Conservation (phyloP, 768 basidiomycete genomes). For the Collybia sordida region DNA sequence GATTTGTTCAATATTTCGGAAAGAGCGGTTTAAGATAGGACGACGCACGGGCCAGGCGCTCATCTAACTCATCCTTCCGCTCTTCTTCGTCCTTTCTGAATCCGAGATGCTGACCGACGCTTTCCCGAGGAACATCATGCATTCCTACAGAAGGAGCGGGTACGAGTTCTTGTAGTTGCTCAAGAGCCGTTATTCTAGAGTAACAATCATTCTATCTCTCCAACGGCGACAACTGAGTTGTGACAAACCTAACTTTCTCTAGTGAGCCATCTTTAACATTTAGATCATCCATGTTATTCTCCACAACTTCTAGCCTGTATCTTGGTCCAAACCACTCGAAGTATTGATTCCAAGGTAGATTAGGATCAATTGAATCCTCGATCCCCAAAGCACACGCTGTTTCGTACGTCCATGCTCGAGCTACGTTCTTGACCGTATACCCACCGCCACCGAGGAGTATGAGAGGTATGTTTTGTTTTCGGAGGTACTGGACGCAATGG, state of each 20-base stretch:
- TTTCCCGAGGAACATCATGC: conserved; percentile 79
- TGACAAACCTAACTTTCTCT: conserved; percentile 70
- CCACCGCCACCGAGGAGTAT: conserved; percentile 95
- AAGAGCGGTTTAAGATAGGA: background rate
- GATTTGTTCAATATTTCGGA: background rate
- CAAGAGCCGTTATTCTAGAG: conserved; percentile 34
- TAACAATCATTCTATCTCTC: too few species aligned
- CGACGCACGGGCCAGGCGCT: conserved; percentile 66
- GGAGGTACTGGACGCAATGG: conserved; percentile 84
- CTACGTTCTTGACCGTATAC: conserved; percentile 96
- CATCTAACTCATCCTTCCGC: conserved; percentile 61
- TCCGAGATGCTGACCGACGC: conserved; percentile 61
- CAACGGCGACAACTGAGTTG: background rate
- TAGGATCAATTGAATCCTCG: conserved; percentile 73
- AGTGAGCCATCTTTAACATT: conserved; percentile 82
- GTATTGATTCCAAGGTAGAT: conserved; percentile 84
- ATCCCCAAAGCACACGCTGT: conserved; percentile 93
- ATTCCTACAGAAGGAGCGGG: conserved; percentile 84
- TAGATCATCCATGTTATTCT: conserved; percentile 93
- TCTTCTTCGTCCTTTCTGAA: conserved; percentile 50
- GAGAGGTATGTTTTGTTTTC: conserved; percentile 79
- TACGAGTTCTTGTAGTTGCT: conserved; percentile 43
- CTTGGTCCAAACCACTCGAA: conserved; percentile 98
- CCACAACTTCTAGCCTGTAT: conserved; percentile 87
- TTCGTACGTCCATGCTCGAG: conserved; percentile 94